Conservation (phyloP, 1,284 basidiomycete species). For the Trametes pubescens region DNA sequence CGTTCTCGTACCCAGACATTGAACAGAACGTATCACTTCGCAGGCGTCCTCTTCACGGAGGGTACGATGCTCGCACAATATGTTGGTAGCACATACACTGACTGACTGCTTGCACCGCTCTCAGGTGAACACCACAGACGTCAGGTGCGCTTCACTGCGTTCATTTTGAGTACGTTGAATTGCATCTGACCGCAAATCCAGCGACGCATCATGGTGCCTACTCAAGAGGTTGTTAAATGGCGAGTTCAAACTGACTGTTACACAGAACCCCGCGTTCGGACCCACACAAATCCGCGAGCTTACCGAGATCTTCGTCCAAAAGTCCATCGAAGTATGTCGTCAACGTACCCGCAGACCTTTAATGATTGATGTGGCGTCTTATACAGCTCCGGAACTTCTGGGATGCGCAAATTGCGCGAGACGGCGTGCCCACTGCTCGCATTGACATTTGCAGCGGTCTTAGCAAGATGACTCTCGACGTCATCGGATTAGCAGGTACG, state of each 20-base stretch:
- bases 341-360: too few species aligned
- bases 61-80: slow-evolving; percentile 4
- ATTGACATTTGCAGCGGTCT: slow-evolving; percentile 53
- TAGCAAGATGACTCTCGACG: slow-evolving; percentile 54
- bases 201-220: slow-evolving; percentile 25
- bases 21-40: not conserved
- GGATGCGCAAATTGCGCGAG: slow-evolving; percentile 25
- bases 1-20: not conserved
- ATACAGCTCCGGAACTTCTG: slow-evolving; percentile 42
- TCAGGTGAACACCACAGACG: slow-evolving; percentile 28
- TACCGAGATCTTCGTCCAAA: slow-evolving; percentile 62
- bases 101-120: not conserved
- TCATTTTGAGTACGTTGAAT: too few species aligned
- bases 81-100: not conserved
- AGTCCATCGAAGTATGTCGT: slow-evolving; percentile 52
- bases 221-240: too few species aligned
- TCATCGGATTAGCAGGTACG: slow-evolving; percentile 56
- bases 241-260: not conserved
- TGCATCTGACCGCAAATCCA: not conserved
- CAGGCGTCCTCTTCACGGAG: slow-evolving; percentile 27
- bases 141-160: slow-evolving; percentile 13
- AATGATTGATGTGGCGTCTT: not conserved
- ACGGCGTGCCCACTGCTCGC: slow-evolving; percentile 24
- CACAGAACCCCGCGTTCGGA: slow-evolving; percentile 68
- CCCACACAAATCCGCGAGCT: slow-evolving; percentile 60